Base-by-base conservation (phyloP, 2,329 filamentous ascomycete species). In the Podosphaera fusca region DNA sequence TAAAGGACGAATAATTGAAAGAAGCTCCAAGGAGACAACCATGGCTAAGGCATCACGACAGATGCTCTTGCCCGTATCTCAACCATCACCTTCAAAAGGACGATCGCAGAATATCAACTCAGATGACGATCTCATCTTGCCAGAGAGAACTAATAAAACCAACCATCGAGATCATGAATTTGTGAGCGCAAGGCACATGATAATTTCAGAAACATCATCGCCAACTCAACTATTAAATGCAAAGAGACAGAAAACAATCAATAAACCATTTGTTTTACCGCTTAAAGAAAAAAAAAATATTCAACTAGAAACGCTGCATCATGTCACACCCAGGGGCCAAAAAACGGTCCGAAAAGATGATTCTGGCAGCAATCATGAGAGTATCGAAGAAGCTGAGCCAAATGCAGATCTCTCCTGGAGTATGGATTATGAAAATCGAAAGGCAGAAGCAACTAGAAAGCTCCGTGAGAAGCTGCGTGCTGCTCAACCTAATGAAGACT, bases 341-440 rank as follows among this genome's bases (percentile, higher is more conserved):
- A 30, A 30, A 31, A 5, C 14, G 31, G 29, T 29, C 4, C 8
- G 10, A 9, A 50, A 14, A 7, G 10, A 10, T 21, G 14, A 34
- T 50, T 31, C 34, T 29, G 29, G n/a, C 31, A 35, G 34, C 21
- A 10, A 38, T 34, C 14, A 38, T 38, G 34, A 35, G 35, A 9
- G 1, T 3, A 45, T 35, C 31, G 8, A 42, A 9, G 51, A 56
- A 34, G 52, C 49, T 45, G 57, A 58, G 21, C 3, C 55, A 6
- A 59, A 62, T 38, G 21, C 56, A 8, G 63, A 67, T 46, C 59
- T 67, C 49, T 59, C 60, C n/a, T 66, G 63, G 63, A 61, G 65
- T 51, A 65, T 68, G 62, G 64, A 67, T 29, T 68, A 63, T 51
- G 67, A 68, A 49, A 57, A 62, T 29, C 62, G 66, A 29, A 68